Evolutionary conservation across 257 asterid genomes (phyloP).

Genomic region (Nemophila menziesii): DNA sequence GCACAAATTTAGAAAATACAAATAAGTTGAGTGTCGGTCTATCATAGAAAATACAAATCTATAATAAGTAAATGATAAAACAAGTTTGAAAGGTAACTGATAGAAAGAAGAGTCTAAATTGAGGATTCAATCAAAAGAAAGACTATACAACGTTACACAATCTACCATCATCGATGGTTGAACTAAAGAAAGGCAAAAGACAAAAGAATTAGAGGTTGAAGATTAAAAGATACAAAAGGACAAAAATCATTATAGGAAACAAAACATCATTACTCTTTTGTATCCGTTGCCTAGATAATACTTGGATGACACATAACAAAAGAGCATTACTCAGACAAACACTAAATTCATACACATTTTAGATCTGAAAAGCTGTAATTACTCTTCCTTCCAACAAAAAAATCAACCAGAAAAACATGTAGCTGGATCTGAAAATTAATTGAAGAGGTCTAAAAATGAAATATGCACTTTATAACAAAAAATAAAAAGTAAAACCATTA

Average conservation of each 20-base stretch:
- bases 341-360: constrained; percentile 18
- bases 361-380: constrained; percentile 41
- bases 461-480: too few relatives aligned
- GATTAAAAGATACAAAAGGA: constrained; percentile 14
- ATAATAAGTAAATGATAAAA: constrained; percentile 7
- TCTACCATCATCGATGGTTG: too few relatives aligned
- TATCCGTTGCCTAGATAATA: neutral
- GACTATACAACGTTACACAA: too few relatives aligned
- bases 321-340: constrained; percentile 6
- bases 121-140: too few relatives aligned
- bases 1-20: neutral
- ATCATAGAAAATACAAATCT: too few relatives aligned
- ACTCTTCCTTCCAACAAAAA: constrained; percentile 15
- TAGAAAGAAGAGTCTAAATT: too few relatives aligned
- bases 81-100: too few relatives aligned
- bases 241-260: constrained; percentile 16
- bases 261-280: constrained; percentile 20
- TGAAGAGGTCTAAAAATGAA: neutral
- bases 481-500: too few relatives aligned
- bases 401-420: constrained; percentile 10
- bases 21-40: neutral
- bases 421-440: constrained; percentile 8
- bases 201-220: constrained; percentile 4
- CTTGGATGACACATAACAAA: constrained; percentile 21
- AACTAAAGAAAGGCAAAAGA: too few relatives aligned